Base-by-base conservation (phyloP, 116 monocot genomes). In the Posidonia oceanica region DNA sequence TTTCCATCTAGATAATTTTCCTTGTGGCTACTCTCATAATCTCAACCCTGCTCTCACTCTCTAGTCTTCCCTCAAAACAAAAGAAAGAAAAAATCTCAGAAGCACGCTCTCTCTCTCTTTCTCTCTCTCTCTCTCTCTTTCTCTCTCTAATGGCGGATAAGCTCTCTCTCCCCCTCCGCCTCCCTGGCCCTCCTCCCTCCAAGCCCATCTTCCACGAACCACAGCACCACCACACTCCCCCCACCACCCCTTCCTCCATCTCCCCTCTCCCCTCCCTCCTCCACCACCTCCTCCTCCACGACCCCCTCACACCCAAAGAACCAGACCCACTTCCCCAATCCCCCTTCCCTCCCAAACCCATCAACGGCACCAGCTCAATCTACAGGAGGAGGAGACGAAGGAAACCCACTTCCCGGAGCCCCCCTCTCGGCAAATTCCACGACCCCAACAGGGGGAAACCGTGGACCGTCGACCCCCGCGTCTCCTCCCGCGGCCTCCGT, bases 361-460 rank as follows among this genome's bases (percentile, higher is more conserved):
- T 7, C 68, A 6, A 38, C 68, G 3, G 51, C 41, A 53, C 70
- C 71, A 4, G 59, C 63, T 13, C 70, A 21, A 22, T 61, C 67
- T 18, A 39, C 71, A 15, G 57, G 14, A 62, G 64, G 48, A 69
- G 57, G 14, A 52, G 51, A 11, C 57, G 58, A 5, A 61, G 39
- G 7, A 58, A 14, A 23, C 18, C 71, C 62, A 68, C 78, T 56
- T 89, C 89, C 62, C 80, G 83, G 17, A 62, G 62, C 16, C 87
- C 83, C 40, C 84, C 75, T 63, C 91, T 91, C 72, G 95, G 91
- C 56, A 69, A 63, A 7, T 63, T 23, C 72, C 73, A 57, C 63
- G 94, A 95, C 76, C 82, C 94, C 79, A 91, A 87, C 78, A 74
- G 88, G 39, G 86, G 86, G 2, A 83, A 80, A 48, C 87, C 95